Base-by-base conservation (phyloP, 2,329 filamentous ascomycete genomes). In the Claviceps africana region DNA sequence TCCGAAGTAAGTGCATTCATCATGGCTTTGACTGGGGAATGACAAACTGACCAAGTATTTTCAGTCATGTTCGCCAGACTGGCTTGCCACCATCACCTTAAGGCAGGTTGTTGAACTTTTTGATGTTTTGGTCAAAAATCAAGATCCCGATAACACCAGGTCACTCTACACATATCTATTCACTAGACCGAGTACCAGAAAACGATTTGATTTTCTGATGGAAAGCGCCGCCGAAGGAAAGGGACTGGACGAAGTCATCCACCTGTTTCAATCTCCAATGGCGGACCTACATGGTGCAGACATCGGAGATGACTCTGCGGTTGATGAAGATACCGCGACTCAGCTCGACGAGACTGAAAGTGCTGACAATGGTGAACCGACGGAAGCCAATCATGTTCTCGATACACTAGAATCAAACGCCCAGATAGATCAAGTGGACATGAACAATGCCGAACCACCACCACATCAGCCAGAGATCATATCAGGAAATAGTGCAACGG, bases 81-180 rank as follows among this genome's bases (percentile, higher is more conserved):
- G 63, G 3, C 59, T 71, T 40, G 60, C 62, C 6, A 65, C 61
- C 19, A 61, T 69, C n/a, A 72, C 67, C 0, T 54, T 73, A 43
- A 66, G 64, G 39, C 67, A 72, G 51, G 62, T 73, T n/a, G 57
- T 71, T 25, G 68, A 71, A 51, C 63, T 73, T 3, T 70, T 72
- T 51, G 68, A 72, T 22, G 59, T 71, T 39, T 60, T 73, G 1
- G 64, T 70, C 15, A 72, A 70, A 51, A 73, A 73, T 45, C 68
- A 72, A 55, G 67, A 72, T 47, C 65, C 68, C 11, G 64, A 71
- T 28, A 60, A 60, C 30, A 61, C 63, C 11, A 65, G 68, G 17
- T 63, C 63, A 1, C 56, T 73, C n/a, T 72, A 71, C 48, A 70
- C 69, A 3, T 71, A 69, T 54, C 59, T 73, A 9, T 67, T 71